Conservation (phyloP, 176 grass and related monocot genomes). For the Alloteropsis semialata region DNA sequence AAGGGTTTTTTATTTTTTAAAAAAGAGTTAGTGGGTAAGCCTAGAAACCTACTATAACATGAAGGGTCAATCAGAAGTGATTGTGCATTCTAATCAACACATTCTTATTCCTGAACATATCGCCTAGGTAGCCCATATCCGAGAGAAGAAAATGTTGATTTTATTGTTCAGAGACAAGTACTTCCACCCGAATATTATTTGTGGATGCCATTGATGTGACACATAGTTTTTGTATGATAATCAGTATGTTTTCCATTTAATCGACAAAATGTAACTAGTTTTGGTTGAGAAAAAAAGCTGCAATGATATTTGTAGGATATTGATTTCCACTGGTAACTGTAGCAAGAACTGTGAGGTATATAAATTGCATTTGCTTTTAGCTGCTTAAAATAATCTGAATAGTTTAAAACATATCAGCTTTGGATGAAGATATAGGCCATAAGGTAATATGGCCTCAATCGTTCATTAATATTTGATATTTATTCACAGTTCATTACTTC, state of each 20-base stretch:
- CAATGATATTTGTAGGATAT: neutral
- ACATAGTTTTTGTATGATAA: neutral
- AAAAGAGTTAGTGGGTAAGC: neutral
- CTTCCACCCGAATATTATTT: neutral
- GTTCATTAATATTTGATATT: neutral
- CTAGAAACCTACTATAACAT: conserved; percentile 15
- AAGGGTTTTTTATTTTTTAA: neutral
- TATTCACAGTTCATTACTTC: neutral
- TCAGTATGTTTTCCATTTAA: neutral
- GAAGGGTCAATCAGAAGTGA: conserved; percentile 6
- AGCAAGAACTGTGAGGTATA: neutral
- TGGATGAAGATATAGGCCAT: neutral
- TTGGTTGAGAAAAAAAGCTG: neutral
- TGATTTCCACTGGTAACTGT: neutral
- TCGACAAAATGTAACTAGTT: neutral
- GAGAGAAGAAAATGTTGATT: neutral
- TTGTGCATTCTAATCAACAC: neutral
- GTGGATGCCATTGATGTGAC: conserved; percentile 14
- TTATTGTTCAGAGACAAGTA: conserved; percentile 17
- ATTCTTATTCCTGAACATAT: conserved; percentile 29
- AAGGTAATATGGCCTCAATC: neutral
- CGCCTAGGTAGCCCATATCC: conserved; percentile 38
- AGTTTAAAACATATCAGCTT: neutral
- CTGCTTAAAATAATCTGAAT: neutral
- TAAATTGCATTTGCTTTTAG: neutral